Conservation (phyloP, 2,329 filamentous ascomycete species). For the Fusarium miscanthi region DNA sequence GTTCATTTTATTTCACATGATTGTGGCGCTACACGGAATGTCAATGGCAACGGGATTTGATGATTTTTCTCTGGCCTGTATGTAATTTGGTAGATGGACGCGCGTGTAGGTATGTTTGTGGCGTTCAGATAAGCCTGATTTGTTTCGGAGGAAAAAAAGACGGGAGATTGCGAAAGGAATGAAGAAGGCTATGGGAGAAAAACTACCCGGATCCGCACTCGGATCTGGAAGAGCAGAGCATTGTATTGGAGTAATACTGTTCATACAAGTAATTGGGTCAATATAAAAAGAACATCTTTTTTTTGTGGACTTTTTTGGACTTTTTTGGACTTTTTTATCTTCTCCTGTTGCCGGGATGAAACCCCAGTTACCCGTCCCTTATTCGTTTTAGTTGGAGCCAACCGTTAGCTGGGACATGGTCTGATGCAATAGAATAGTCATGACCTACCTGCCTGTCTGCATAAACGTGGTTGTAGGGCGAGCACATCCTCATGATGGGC, state of each 20-base stretch:
- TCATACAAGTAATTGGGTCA: conserved; percentile 3
- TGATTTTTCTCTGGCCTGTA: conserved; percentile 8
- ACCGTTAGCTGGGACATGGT: not conserved
- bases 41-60: conserved; percentile 20
- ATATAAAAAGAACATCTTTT: not conserved
- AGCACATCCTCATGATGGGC: not conserved
- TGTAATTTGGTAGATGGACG: conserved; percentile 16
- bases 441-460: too few species aligned
- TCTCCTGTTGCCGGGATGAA: not conserved
- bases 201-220: not conserved
- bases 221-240: conserved; percentile 12
- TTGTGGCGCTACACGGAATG: conserved; percentile 31
- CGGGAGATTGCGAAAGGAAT: conserved; percentile 21
- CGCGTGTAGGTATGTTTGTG: conserved; percentile 18
- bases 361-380: not conserved
- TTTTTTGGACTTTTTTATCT: not conserved
- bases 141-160: not conserved
- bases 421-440: not conserved
- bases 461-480: not conserved
- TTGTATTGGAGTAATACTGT: conserved; percentile 15
- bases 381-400: not conserved
- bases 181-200: not conserved
- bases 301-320: not conserved
- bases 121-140: conserved; percentile 39
- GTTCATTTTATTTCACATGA: conserved; percentile 22